Conservation (phyloP, 202 grass and related monocot species). For the Zoysia matrella region DNA sequence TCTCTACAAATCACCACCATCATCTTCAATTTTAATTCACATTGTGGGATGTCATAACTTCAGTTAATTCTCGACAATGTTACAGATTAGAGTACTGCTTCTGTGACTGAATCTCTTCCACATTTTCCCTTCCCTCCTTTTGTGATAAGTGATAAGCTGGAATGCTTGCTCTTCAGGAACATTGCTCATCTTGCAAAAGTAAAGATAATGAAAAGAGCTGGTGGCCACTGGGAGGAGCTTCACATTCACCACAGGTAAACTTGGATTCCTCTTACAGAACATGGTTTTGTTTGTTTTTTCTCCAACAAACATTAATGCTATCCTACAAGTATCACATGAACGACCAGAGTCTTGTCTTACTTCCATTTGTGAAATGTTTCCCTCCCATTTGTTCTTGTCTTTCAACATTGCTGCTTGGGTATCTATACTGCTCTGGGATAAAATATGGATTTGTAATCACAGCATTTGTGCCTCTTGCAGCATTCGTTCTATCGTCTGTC, state of each 20-base stretch:
- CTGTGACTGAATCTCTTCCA: constrained; percentile 1
- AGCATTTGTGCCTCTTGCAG: constrained; percentile 47
- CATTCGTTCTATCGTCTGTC: constrained; percentile 84
- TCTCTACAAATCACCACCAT: constrained; percentile 14
- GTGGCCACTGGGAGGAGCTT: constrained; percentile 72
- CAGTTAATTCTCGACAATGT: constrained; percentile 9
- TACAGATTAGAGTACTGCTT: constrained; percentile 14
- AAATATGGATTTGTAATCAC: constrained; percentile 34
- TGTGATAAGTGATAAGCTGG: constrained; percentile 26
- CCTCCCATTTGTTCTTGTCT: neutral
- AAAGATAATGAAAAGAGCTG: constrained; percentile 78
- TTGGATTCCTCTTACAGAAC: neutral
- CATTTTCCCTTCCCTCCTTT: constrained; percentile 24
- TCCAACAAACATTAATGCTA: constrained; percentile 23
- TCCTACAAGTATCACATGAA: constrained; percentile 7
- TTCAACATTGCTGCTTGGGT: neutral
- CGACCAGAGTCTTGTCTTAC: neutral
- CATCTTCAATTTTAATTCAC: neutral
- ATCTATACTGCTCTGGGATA: neutral
- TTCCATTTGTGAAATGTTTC: neutral
- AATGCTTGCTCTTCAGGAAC: constrained; percentile 65
- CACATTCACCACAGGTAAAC: constrained; percentile 68
- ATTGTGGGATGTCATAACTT: neutral
- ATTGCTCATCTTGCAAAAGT: constrained; percentile 89
- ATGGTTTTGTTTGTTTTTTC: constrained; percentile 17